Percentiles rank a stretch among this genome's conserved stretches.
These are phyloP conservation scores for Phoma sp. DNA, from an alignment of 2,329 filamentous ascomycete species.

Conservation along the genomic window DNA sequence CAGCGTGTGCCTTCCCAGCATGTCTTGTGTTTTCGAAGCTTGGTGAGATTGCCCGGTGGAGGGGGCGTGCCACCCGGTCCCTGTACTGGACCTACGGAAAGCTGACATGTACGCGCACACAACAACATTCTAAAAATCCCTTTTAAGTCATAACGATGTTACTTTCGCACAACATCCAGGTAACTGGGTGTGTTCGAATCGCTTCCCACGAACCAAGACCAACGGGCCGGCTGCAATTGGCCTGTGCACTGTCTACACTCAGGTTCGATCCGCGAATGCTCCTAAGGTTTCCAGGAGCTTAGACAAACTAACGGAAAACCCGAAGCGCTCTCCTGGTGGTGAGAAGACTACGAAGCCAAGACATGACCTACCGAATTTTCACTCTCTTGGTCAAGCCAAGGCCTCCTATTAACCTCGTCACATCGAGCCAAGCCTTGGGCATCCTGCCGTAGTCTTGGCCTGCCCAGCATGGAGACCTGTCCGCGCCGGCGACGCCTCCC, in stretches of 20 bases:
- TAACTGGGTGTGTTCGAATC: neutral
- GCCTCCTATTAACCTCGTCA: neutral
- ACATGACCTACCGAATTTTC: conserved; percentile 15
- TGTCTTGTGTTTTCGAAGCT: conserved; percentile 8
- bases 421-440: conserved; percentile 17
- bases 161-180: neutral
- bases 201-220: neutral
- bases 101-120: neutral
- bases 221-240: neutral
- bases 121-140: neutral
- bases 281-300: neutral
- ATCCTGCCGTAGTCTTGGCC: conserved; percentile 15
- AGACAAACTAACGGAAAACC: conserved; percentile 11
- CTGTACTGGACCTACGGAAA: conserved; percentile 1
- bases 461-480: conserved; percentile 12
- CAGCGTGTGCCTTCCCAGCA: conserved; percentile 5
- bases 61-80: conserved; percentile 9
- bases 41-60: conserved; percentile 2
- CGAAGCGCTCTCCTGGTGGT: neutral
- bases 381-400: conserved; percentile 11
- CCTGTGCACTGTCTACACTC: neutral
- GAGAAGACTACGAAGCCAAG: conserved; percentile 8
- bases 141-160: neutral
- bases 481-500: conserved; percentile 6
- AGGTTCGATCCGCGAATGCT: conserved; percentile 2